These are phyloP conservation scores for Taiozyma sp. DNA, from an alignment of 1,139 yeast species.

Conservation along the genomic window DNA sequence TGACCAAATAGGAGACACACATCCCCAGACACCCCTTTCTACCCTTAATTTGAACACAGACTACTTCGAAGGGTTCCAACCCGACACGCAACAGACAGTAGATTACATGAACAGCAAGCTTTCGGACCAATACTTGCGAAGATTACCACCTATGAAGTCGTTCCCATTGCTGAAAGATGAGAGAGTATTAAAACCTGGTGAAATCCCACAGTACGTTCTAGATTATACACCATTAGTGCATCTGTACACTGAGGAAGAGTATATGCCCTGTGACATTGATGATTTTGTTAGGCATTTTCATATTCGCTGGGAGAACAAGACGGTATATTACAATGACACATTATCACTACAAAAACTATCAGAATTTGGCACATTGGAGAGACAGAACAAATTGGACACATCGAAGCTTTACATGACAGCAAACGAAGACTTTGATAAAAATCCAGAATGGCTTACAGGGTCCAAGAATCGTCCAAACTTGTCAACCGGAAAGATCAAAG, in stretches of 20 bases:
- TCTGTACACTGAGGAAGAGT: conserved; percentile 83
- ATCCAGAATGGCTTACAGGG: conserved; percentile 90
- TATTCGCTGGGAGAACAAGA: conserved; percentile 43
- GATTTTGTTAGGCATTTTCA: conserved; percentile 64
- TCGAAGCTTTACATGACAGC: conserved; percentile 52
- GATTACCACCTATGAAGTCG: conserved; percentile 23
- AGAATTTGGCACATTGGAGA: conserved; percentile 10
- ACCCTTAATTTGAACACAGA: conserved; percentile 5
- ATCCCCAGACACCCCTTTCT: background rate
- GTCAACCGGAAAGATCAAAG: conserved; percentile 61
- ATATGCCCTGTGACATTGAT: conserved; percentile 77
- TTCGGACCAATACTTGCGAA: background rate
- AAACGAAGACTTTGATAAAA: conserved; percentile 61
- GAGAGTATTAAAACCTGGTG: conserved; percentile 41
- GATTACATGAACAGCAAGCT: conserved; percentile 5
- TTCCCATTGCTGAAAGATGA: conserved; percentile 21
- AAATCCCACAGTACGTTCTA: conserved; percentile 70
- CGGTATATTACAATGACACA: conserved; percentile 23
- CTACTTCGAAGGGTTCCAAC: conserved; percentile 13
- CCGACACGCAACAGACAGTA: conserved; percentile 5
- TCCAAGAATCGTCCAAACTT: conserved; percentile 59
- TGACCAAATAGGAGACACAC: background rate
- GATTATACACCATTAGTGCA: conserved; percentile 80
- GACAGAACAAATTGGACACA: conserved; percentile 19
- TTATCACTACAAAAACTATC: conserved; percentile 22